Conservation (phyloP, 1,284 basidiomycete species). For the Mycena citricolor region DNA sequence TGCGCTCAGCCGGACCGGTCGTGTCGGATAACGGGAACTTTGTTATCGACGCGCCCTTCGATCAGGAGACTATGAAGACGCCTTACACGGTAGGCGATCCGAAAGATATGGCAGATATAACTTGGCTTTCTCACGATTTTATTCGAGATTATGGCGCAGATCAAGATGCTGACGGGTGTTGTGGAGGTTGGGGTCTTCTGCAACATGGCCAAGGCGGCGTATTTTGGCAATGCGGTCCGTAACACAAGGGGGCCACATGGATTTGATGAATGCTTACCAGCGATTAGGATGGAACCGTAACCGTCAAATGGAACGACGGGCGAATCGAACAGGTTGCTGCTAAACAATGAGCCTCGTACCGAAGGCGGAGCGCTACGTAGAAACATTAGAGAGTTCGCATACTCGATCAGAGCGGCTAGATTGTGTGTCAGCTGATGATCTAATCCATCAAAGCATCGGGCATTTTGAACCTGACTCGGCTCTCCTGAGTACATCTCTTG, state of each 20-base stretch:
- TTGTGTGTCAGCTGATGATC: too few species aligned
- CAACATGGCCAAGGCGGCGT: slow-evolving; percentile 90
- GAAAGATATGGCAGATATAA: slow-evolving; percentile 25
- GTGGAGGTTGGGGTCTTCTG: slow-evolving; percentile 98
- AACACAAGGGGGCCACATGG: neutral
- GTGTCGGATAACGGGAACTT: slow-evolving; percentile 97
- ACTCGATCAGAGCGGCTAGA: too few species aligned
- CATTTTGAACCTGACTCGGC: too few species aligned
- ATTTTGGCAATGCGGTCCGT: slow-evolving; percentile 89
- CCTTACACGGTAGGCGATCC: slow-evolving; percentile 57
- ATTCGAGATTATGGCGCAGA: slow-evolving; percentile 61
- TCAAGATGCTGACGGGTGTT: slow-evolving; percentile 94
- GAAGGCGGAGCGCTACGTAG: too few species aligned
- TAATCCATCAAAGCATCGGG: too few species aligned
- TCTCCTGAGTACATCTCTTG: too few species aligned
- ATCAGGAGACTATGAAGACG: slow-evolving; percentile 64
- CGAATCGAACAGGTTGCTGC: slow-evolving; percentile 37
- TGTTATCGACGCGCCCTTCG: slow-evolving; percentile 90
- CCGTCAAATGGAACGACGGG: slow-evolving; percentile 50
- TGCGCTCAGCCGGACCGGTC: slow-evolving; percentile 75
- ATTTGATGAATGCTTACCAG: slow-evolving; percentile 22
- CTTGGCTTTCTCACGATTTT: neutral
- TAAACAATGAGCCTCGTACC: too few species aligned
- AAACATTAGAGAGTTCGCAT: too few species aligned
- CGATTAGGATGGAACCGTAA: slow-evolving; percentile 56